A percentile compares a stretch with the other conserved stretches of the same genome.
Conservation (phyloP, 352 stramenopile species). For the Phytopythium litorale region DNA sequence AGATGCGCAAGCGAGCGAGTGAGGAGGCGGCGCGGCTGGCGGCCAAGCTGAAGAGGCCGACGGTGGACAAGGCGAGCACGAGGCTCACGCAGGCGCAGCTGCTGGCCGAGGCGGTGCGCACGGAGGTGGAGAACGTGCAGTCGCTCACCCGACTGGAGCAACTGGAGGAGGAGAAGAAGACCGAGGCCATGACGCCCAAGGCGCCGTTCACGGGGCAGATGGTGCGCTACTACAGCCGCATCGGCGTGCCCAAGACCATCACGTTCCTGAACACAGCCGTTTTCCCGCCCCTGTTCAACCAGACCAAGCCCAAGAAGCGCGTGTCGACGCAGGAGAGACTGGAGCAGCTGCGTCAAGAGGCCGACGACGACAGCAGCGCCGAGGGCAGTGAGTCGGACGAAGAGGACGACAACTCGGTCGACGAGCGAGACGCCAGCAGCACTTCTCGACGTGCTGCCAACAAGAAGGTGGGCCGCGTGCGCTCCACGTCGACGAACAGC, state of each 20-base stretch:
- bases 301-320: constrained; percentile 52
- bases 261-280: constrained; percentile 72
- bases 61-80: constrained; percentile 38
- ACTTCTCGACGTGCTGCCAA: not conserved
- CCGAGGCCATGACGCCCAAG: constrained; percentile 61
- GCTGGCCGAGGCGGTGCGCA: constrained; percentile 67
- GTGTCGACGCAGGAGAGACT: constrained; percentile 31
- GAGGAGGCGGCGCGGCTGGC: constrained; percentile 45
- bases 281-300: constrained; percentile 70
- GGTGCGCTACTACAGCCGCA: constrained; percentile 62
- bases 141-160: constrained; percentile 77
- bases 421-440: not conserved
- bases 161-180: constrained; percentile 81
- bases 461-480: not conserved
- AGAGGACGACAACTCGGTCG: not conserved
- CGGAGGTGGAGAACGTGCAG: constrained; percentile 74
- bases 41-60: constrained; percentile 21
- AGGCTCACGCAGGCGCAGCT: constrained; percentile 67
- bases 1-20: constrained; percentile 50
- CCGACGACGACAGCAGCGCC: constrained; percentile 10
- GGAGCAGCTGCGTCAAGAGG: constrained; percentile 23
- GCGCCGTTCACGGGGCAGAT: constrained; percentile 63
- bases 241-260: constrained; percentile 68
- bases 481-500: not conserved
- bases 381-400: not conserved